Conservation (phyloP, 129 eudicot genomes). For the carrot (Daucus carota) region DH1_v3.0 NC_030381.2:35884501-35885000, state of each 20-base stretch:
- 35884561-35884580: background rate
- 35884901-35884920: conserved; percentile 96
- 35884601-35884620: background rate
- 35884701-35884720: conserved; percentile 96
- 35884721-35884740: conserved; percentile 87
- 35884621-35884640: conserved; percentile 91
- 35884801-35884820: conserved; percentile 60
- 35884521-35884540: background rate
- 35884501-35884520: background rate
- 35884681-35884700: conserved; percentile 90
- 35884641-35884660: conserved; percentile 97
- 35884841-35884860: conserved; percentile 90
- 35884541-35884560: background rate
- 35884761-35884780: too few relatives aligned
- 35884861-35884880: conserved; percentile 95
- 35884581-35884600: background rate
- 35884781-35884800: background rate
- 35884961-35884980: conserved; percentile 96
- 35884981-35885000: conserved; percentile 91
- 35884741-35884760: background rate
- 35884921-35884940: conserved; percentile 93
- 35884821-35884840: conserved; percentile 92
- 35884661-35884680: conserved; percentile 93
- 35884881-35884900: conserved; percentile 92
- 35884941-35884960: conserved; percentile 72